Percentiles rank a stretch among this genome's conserved stretches.
Evolutionary conservation across 257 asterid genomes (phyloP).

Genomic region (Gentiana straminea): DNA sequence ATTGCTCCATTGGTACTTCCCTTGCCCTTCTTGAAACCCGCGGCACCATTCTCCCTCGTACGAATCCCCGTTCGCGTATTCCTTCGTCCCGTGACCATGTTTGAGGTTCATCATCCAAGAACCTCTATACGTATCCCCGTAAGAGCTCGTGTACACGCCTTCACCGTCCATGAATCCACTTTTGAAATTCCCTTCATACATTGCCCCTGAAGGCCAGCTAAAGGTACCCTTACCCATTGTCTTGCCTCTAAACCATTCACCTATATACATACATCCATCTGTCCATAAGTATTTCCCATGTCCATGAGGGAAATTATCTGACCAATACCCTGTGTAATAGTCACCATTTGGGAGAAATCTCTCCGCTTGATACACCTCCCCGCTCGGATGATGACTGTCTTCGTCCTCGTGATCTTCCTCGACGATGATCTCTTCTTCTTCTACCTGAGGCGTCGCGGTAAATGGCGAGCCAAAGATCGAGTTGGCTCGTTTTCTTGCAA

Average conservation of each 20-base stretch:
- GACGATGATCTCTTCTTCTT: constrained; percentile 20
- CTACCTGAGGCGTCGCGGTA: constrained; percentile 27
- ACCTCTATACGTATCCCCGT: constrained; percentile 54
- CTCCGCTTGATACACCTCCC: constrained; percentile 67
- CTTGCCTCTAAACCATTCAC: constrained; percentile 79
- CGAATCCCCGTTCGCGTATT: constrained; percentile 53
- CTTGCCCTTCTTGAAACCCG: constrained; percentile 64
- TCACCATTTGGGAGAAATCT: constrained; percentile 78
- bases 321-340: constrained; percentile 74
- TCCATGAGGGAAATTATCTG: constrained; percentile 73
- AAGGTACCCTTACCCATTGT: constrained; percentile 68
- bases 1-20: constrained; percentile 65
- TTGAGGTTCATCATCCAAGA: constrained; percentile 81
- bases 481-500: constrained; percentile 80
- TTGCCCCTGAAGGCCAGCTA: constrained; percentile 86
- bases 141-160: constrained; percentile 55
- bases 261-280: constrained; percentile 83
- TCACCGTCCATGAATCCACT: constrained; percentile 97
- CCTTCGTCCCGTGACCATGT: constrained; percentile 63
- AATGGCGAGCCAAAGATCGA: constrained; percentile 54
- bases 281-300: constrained; percentile 90
- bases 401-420: constrained; percentile 19
- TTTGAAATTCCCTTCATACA: constrained; percentile 74
- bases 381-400: constrained; percentile 33
- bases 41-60: constrained; percentile 88